Base-by-base conservation (phyloP, 371 early-diverging fungal species). In the Basidiobolus meristosporus region DNA sequence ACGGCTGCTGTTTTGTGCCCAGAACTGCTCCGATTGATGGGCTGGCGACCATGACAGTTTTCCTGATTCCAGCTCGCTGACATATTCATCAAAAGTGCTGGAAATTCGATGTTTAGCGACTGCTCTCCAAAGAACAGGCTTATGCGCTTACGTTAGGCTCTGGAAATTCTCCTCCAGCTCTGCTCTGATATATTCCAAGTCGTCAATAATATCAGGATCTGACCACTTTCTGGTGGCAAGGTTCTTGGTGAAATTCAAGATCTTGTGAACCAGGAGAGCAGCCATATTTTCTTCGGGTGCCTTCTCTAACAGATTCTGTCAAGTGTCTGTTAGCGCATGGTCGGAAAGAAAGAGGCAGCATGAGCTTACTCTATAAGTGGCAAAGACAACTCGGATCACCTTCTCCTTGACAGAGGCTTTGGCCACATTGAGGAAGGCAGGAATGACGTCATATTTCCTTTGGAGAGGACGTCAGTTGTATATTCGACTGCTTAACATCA, bases 341-440 rank as follows among this genome's bases (percentile, higher is more conserved):
- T n/a, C n/a, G n/a, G n/a, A n/a, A n/a, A n/a, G n/a, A n/a, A n/a
- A n/a, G n/a, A n/a, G n/a, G n/a, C n/a, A n/a, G n/a, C n/a, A n/a
- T n/a, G n/a, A n/a, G 19, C 15, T 45, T 65, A 80, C 82, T 49
- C 60, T 62, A 47, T 82, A 74, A 2, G 85, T 85, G 4, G 82
- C 70, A 28, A 93, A 59, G 26, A 80, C 57, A 14, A 95, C 78
- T 18, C 96, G 77, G 34, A 90, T 75, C 2, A 96, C 85, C 53
- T 96, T 96, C 50, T 96, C 97, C 56, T 96, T 96, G 57, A 88
- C 78, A 2, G 93, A 83, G 9, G 60, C 54, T 53, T 90, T 89
- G 36, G 89, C 87, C 47, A 90, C 73, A 23, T 90, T 88, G 17
- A 83, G 68, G 39, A 87, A 48, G 11, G 68, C 46, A 2, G 89